Percentiles rank a stretch among this genome's conserved stretches.
These are phyloP conservation scores for Epichloe uncinata DNA, from an alignment of 2,329 filamentous ascomycete genomes.

Conservation along the genomic window DNA sequence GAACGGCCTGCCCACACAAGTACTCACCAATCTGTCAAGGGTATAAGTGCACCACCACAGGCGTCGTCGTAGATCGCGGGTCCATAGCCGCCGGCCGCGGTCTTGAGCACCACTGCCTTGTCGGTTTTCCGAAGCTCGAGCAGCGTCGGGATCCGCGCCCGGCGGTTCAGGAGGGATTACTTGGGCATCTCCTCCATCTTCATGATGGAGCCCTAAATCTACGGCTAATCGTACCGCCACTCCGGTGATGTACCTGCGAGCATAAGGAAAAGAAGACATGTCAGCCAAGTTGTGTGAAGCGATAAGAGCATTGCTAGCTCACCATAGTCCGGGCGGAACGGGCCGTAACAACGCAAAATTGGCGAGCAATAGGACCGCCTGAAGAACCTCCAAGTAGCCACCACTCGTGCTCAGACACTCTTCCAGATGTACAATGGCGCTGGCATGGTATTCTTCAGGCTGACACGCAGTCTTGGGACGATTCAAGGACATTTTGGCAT, in stretches of 20 bases:
- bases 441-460: slow-evolving; percentile 92
- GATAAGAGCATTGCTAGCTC: slow-evolving; percentile 9
- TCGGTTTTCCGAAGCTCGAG: slow-evolving; percentile 8
- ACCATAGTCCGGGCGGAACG: slow-evolving; percentile 85
- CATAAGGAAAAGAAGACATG: background rate
- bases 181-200: slow-evolving; percentile 60
- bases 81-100: slow-evolving; percentile 64
- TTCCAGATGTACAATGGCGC: slow-evolving; percentile 83
- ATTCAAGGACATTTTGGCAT: slow-evolving; percentile 18
- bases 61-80: slow-evolving; percentile 71
- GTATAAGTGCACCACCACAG: slow-evolving; percentile 98
- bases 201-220: slow-evolving; percentile 83
- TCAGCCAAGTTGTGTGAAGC: background rate
- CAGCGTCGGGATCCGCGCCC: slow-evolving; percentile 16
- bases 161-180: slow-evolving; percentile 38
- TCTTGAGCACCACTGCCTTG: slow-evolving; percentile 25
- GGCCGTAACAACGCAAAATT: slow-evolving; percentile 85
- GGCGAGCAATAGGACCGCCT: slow-evolving; percentile 81
- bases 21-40: slow-evolving; percentile 85
- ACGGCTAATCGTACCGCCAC: slow-evolving; percentile 83
- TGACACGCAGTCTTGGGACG: slow-evolving; percentile 39
- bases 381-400: slow-evolving; percentile 84
- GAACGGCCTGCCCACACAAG: slow-evolving; percentile 84
- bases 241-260: slow-evolving; percentile 68
- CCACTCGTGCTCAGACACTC: slow-evolving; percentile 72